Evolutionary conservation across 2,329 filamentous ascomycete genomes (phyloP).

Genomic region (Byssochlamys sp.): DNA sequence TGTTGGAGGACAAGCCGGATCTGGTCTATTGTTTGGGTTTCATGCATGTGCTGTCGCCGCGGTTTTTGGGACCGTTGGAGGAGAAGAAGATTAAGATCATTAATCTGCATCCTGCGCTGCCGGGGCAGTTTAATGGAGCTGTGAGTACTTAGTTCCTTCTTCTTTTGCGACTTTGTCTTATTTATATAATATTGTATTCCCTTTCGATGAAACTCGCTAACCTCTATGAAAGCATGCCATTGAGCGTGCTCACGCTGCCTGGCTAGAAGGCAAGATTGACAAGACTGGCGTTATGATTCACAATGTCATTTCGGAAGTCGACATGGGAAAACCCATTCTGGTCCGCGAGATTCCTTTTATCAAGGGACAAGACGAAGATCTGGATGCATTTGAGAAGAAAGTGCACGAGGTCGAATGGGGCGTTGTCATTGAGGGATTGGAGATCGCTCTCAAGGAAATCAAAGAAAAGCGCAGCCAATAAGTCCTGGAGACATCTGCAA

Average conservation of each 20-base stretch:
- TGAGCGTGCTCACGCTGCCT: slow-evolving; percentile 65
- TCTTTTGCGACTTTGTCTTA: background rate
- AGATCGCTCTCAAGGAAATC: slow-evolving; percentile 25
- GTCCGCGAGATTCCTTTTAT: slow-evolving; percentile 58
- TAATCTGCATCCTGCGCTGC: slow-evolving; percentile 70
- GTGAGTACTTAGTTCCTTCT: slow-evolving; percentile 19
- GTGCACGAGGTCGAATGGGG: slow-evolving; percentile 70
- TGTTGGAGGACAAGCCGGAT: slow-evolving; percentile 58
- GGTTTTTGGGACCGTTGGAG: slow-evolving; percentile 61
- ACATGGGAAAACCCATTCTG: slow-evolving; percentile 66
- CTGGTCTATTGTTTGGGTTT: slow-evolving; percentile 75
- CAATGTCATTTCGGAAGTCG: slow-evolving; percentile 70
- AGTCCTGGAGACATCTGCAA: background rate
- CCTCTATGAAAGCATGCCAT: slow-evolving; percentile 50
- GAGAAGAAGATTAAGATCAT: slow-evolving; percentile 58
- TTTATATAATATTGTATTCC: background rate
- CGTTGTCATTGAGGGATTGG: slow-evolving; percentile 64
- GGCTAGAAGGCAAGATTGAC: slow-evolving; percentile 56
- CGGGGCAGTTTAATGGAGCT: slow-evolving; percentile 66
- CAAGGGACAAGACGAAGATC: slow-evolving; percentile 50
- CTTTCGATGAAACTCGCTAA: background rate
- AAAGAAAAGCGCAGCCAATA: slow-evolving; percentile 8
- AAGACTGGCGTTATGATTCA: slow-evolving; percentile 80
- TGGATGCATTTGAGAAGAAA: slow-evolving; percentile 59
- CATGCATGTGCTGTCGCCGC: slow-evolving; percentile 69